Percentiles rank a stretch among this genome's conserved stretches.
phyloP scores from a whole-genome alignment of 2,329 filamentous ascomycete genomes.

The Diaporthe australafricana region DNA sequence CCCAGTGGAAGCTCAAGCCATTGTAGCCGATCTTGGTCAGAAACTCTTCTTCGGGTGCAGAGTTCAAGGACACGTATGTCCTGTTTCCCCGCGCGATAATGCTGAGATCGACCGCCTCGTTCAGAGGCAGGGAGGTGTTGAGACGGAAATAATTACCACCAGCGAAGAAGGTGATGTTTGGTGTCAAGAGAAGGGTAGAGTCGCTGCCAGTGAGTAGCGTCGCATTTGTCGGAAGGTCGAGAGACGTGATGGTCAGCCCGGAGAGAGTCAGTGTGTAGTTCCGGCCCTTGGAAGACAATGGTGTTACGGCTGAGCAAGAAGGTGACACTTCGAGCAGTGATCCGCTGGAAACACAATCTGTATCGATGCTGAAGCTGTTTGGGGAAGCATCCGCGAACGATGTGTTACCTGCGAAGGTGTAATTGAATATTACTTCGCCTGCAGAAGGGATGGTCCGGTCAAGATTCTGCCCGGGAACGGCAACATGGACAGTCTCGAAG shows the following conservation, averaged over 20 bases:
- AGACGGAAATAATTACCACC: constrained; percentile 50
- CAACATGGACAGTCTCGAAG: constrained; percentile 53
- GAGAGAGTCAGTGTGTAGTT: constrained; percentile 65
- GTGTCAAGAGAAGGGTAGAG: constrained; percentile 56
- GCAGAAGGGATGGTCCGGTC: constrained; percentile 54
- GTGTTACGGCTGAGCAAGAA: constrained; percentile 57
- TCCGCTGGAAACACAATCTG: constrained; percentile 48
- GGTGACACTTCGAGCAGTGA: constrained; percentile 47
- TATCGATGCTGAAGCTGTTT: constrained; percentile 54
- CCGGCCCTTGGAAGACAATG: constrained; percentile 64
- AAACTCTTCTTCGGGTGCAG: constrained; percentile 51
- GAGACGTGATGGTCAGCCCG: constrained; percentile 46
- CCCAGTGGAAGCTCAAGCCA: constrained; percentile 54
- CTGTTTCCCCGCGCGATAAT: constrained; percentile 47
- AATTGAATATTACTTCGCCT: constrained; percentile 49
- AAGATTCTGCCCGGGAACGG: constrained; percentile 61
- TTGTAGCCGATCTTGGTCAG: constrained; percentile 56
- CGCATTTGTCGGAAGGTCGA: constrained; percentile 48
- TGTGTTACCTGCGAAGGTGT: constrained; percentile 43
- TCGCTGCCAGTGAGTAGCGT: constrained; percentile 56
- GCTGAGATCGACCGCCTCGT: constrained; percentile 45
- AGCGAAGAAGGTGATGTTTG: constrained; percentile 50
- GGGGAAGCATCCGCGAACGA: constrained; percentile 50
- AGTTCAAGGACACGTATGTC: constrained; percentile 45
- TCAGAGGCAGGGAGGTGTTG: constrained; percentile 47